These are phyloP conservation scores for Zopfochytrium polystomum DNA, from an alignment of 371 early-diverging fungal genomes.

Conservation along the genomic window DNA sequence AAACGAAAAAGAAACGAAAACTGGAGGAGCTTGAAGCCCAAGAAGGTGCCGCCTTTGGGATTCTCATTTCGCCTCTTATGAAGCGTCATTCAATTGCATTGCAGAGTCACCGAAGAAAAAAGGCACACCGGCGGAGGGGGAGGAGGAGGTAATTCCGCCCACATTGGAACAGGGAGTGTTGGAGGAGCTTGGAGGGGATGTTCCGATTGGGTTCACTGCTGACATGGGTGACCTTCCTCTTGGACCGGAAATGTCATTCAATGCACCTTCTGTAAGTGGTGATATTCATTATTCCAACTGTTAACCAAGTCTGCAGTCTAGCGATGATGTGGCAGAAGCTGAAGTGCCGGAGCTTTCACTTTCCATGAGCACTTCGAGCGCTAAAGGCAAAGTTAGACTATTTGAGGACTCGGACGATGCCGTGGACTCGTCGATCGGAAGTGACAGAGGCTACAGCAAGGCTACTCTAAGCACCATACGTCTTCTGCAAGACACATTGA, in stretches of 20 bases:
- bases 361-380: background rate
- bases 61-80: too few relatives aligned
- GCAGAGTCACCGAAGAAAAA: background rate
- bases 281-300: too few relatives aligned
- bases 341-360: background rate
- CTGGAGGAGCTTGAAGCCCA: too few relatives aligned
- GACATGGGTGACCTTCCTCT: background rate
- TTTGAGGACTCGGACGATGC: background rate
- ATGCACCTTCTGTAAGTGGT: too few relatives aligned
- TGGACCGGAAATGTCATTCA: too few relatives aligned
- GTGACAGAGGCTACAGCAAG: background rate
- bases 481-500: slow-evolving; percentile 26
- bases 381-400: background rate
- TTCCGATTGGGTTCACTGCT: background rate
- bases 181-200: background rate
- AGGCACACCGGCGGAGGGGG: background rate
- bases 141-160: background rate
- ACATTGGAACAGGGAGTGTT: too few relatives aligned
- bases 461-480: slow-evolving; percentile 22
- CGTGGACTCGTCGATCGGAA: background rate
- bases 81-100: too few relatives aligned
- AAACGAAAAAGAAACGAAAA: too few relatives aligned
- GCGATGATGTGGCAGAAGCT: background rate
- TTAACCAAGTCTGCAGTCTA: background rate
- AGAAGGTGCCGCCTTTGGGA: too few relatives aligned